These are phyloP conservation scores for Xylariaceae sp. DNA, from an alignment of 2,329 filamentous ascomycete species.

Conservation along the genomic window DNA sequence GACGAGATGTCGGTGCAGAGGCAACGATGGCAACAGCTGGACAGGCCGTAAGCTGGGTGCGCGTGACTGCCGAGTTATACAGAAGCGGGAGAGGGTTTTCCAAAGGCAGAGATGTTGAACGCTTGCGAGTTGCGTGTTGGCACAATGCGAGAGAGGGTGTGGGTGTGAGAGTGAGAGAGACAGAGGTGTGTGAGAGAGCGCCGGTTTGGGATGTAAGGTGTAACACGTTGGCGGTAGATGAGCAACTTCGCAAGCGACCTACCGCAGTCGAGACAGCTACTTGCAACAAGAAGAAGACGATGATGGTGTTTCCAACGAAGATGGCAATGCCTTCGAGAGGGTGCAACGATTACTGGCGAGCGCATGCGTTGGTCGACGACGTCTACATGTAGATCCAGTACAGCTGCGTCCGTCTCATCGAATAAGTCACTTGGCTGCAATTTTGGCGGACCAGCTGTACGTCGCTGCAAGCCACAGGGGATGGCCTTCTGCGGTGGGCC, in stretches of 20 bases:
- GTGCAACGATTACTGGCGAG: background rate
- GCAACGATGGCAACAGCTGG: too few species aligned
- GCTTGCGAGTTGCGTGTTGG: too few species aligned
- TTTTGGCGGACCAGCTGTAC: constrained; percentile 27
- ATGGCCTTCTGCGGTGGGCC: background rate
- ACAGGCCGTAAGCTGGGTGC: too few species aligned
- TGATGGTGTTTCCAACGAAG: background rate
- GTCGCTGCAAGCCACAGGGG: constrained; percentile 18
- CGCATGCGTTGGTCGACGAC: too few species aligned
- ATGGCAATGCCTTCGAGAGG: background rate
- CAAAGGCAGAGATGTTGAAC: too few species aligned
- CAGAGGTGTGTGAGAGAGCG: background rate
- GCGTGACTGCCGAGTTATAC: too few species aligned
- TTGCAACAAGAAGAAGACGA: too few species aligned
- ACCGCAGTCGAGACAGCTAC: background rate
- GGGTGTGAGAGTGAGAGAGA: background rate
- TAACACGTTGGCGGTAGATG: constrained; percentile 18
- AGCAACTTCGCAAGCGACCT: constrained; percentile 4
- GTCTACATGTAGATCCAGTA: too few species aligned
- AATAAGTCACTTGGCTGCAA: constrained; percentile 21
- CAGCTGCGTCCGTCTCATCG: constrained; percentile 23
- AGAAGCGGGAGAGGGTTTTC: too few species aligned
- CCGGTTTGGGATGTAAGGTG: constrained; percentile 17
- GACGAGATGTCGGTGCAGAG: background rate
- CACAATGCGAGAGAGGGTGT: background rate